A percentile compares a stretch with the other conserved stretches of the same genome.
Evolutionary conservation across 1,284 basidiomycete species (phyloP).

Genomic region (Melampsora abietis-canadensis): DNA sequence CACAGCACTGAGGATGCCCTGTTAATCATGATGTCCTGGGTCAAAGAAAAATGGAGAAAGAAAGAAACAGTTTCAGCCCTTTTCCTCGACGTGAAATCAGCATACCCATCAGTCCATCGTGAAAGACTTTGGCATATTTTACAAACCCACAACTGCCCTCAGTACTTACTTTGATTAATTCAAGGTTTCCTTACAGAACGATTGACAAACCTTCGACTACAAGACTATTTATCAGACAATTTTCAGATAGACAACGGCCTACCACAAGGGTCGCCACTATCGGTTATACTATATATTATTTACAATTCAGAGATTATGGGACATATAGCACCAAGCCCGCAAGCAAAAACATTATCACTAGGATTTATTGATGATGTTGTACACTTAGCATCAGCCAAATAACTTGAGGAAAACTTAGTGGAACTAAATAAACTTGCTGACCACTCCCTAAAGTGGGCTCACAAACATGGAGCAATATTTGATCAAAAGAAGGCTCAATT

Average conservation of each 20-base stretch:
- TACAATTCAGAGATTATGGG: conserved; percentile 2
- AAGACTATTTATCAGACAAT: background rate
- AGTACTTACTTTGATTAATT: background rate
- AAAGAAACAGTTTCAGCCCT: background rate
- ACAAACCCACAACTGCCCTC: background rate
- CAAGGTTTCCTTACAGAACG: too few relatives aligned
- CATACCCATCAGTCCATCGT: background rate
- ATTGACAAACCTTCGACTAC: background rate
- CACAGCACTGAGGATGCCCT: background rate
- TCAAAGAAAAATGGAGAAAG: background rate
- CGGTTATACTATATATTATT: conserved; percentile 3
- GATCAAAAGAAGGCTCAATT: conserved; percentile 13
- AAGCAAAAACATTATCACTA: background rate
- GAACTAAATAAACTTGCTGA: background rate
- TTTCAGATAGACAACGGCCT: background rate
- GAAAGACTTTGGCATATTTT: background rate
- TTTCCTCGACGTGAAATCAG: conserved; percentile 26
- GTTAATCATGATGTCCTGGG: background rate
- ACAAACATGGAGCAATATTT: conserved; percentile 2
- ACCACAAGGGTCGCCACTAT: background rate
- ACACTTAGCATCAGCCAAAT: background rate
- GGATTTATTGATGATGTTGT: conserved; percentile 13
- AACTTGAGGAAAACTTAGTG: background rate
- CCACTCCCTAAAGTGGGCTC: background rate
- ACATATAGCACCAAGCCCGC: background rate